These are phyloP conservation scores for Sarocladium strictum DNA, from an alignment of 2,329 filamentous ascomycete genomes.

Conservation along the genomic window DNA sequence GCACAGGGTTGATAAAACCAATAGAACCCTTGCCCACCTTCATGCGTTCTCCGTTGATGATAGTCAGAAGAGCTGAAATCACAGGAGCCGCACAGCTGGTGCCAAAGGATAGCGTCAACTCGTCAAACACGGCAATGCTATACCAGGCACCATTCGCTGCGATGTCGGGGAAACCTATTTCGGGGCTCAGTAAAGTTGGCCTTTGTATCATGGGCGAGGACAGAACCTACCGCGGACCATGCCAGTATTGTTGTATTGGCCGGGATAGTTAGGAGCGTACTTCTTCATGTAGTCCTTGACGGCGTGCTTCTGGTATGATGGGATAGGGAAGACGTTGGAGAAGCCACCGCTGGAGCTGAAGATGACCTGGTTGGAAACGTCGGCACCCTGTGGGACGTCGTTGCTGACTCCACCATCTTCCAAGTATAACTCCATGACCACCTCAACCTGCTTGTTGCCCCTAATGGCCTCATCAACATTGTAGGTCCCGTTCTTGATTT, in stretches of 20 bases:
- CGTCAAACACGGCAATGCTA: not conserved
- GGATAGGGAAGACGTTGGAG: not conserved
- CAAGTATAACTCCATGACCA: conserved; percentile 4
- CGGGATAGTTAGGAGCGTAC: conserved; percentile 1
- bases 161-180: conserved; percentile 1
- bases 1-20: not conserved
- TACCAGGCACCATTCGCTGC: conserved; percentile 1
- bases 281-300: not conserved
- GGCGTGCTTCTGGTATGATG: not conserved
- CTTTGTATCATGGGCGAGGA: not conserved
- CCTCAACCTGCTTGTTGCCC: not conserved
- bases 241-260: conserved; percentile 3
- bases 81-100: conserved; percentile 3
- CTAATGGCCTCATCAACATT: not conserved
- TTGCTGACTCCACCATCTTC: not conserved
- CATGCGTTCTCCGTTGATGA: conserved; percentile 7
- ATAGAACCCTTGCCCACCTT: not conserved
- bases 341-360: conserved; percentile 4
- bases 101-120: not conserved
- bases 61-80: not conserved
- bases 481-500: conserved; percentile 3
- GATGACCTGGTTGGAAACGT: not conserved
- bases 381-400: not conserved
- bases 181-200: not conserved
- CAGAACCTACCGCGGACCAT: not conserved